Evolutionary conservation across 352 stramenopile species (phyloP).

Genomic region (Pythium chondricola): DNA sequence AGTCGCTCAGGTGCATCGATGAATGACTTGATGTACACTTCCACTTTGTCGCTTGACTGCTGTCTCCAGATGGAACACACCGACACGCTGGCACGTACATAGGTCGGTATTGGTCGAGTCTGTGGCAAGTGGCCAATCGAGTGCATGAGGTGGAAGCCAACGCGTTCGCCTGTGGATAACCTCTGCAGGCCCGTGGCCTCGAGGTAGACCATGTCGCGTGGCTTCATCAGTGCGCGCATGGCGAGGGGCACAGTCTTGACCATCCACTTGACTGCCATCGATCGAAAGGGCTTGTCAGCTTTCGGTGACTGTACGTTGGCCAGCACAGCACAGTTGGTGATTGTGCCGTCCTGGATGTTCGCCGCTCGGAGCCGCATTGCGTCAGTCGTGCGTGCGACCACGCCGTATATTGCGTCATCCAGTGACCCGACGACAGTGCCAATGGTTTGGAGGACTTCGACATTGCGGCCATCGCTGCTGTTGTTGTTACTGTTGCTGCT

Average conservation of each 20-base stretch:
- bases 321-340: constrained; percentile 39
- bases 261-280: constrained; percentile 23
- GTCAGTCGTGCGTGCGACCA: constrained; percentile 17
- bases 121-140: constrained; percentile 27
- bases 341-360: constrained; percentile 29
- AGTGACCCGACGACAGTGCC: constrained; percentile 16
- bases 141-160: constrained; percentile 52
- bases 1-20: constrained; percentile 12
- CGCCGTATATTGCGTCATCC: constrained; percentile 18
- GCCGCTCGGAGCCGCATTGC: constrained; percentile 14
- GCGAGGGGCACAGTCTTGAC: constrained; percentile 10
- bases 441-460: constrained; percentile 14
- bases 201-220: constrained; percentile 50
- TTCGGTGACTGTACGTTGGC: constrained; percentile 37
- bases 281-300: constrained; percentile 34
- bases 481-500: not conserved
- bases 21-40: constrained; percentile 15
- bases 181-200: constrained; percentile 34
- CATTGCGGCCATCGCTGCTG: not conserved
- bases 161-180: constrained; percentile 32
- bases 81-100: constrained; percentile 25
- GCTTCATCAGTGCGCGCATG: constrained; percentile 35
- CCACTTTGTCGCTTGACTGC: constrained; percentile 3
- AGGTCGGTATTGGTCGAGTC: constrained; percentile 10
- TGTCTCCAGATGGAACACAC: constrained; percentile 37